A percentile compares a stretch with the other conserved stretches of the same genome.
Conservation (phyloP, 129 eudicot species). For the Heracleum sosnowskyi region DNA sequence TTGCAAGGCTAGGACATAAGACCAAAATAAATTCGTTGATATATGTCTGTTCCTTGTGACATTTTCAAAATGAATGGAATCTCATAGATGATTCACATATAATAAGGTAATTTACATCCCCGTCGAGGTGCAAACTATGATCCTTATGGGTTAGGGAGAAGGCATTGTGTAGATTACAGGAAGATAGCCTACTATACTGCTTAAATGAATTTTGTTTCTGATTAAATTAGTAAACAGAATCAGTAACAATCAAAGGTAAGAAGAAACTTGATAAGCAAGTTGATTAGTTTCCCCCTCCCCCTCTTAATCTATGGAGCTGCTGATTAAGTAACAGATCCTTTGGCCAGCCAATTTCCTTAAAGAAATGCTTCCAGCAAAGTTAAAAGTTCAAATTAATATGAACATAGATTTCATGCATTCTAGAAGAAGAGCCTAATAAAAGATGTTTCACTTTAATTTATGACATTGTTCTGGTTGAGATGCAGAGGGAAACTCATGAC, state of each 20-base stretch:
- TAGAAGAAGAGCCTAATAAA: constrained; percentile 94
- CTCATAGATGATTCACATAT: too few relatives aligned
- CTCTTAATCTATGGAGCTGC: constrained; percentile 24
- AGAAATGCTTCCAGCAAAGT: constrained; percentile 58
- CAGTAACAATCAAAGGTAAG: neutral
- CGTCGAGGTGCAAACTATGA: too few relatives aligned
- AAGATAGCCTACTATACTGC: neutral
- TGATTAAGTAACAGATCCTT: constrained; percentile 63
- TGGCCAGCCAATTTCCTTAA: constrained; percentile 52
- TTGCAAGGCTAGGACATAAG: too few relatives aligned
- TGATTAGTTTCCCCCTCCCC: neutral
- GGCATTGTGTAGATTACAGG: neutral
- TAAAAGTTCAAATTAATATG: constrained; percentile 64
- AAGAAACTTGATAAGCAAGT: neutral
- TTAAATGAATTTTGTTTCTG: neutral
- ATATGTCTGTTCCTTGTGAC: too few relatives aligned
- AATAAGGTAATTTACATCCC: too few relatives aligned
- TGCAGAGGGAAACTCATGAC: too few relatives aligned
- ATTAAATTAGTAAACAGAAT: too few relatives aligned
- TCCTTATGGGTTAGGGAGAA: too few relatives aligned
- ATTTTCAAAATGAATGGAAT: neutral
- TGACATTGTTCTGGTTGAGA: too few relatives aligned
- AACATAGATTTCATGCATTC: constrained; percentile 69
- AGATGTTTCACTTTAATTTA: constrained; percentile 23
- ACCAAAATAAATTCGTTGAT: too few relatives aligned